Evolutionary conservation across 78 protist genomes (phyloP), one percentile per base, ranked within the genome.

Genomic region (Dictyostelium brefeldianum): DNA sequence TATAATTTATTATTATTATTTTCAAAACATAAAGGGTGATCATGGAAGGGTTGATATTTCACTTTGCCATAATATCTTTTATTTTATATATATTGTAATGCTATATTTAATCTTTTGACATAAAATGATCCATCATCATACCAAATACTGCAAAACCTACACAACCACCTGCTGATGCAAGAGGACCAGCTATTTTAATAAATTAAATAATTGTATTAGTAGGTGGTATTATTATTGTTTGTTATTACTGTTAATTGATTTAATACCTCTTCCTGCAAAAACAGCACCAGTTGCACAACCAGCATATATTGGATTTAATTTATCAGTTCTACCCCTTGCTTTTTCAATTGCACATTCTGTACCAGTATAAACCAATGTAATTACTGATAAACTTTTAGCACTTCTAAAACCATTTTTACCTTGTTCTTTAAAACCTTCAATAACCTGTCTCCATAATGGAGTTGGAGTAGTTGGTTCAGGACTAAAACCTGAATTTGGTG

Each of bases 61-160:
- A 54, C 14, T 54, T 54, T 54, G 3, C 62, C 62, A 54, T 36
- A 3, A 48, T 51, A 75, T 50, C 12, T 75, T 22, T 50, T n/a
- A 75, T 75, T 51, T 17, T 54, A 53, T 78, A 1, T 53, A 27
- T 73, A 46, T 73, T 73, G 15, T 73, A 10, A 46, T 78, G 11
- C 43, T 36, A 36, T 36, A 36, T 46, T 69, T 83, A 71, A 83
- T 83, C 74, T 43, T 41, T 62, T 53, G 64, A 27, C 92, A 87
- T 77, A 64, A 87, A 87, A 64, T 87, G 92, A 64, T 87, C 92
- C 92, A 87, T 87, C 9, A 87, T 50, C 25, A 73, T 81, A 59
- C 92, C 92, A 87, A 87, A 87, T 43, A 77, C 20, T 11, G 92
- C 92, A 87, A 87, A 87, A 87, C 92, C 92, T 36, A 87, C 83